phyloP scores from a whole-genome alignment of 2,329 filamentous ascomycete genomes.

The Talaromyces rugulosus region DNA sequence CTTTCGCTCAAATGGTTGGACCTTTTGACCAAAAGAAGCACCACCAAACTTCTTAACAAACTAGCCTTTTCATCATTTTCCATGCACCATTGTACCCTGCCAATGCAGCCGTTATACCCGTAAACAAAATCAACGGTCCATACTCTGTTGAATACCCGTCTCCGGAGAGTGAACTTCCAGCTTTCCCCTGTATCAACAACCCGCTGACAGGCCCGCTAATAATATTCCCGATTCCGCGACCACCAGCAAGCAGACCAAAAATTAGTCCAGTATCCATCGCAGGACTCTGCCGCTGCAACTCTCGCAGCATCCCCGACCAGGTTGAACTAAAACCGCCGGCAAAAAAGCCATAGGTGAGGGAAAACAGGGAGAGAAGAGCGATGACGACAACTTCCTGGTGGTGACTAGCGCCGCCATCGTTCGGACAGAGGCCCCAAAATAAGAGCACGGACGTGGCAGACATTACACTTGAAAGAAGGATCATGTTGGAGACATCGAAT shows the following conservation, averaged over 20 bases:
- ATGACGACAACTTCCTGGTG: background rate
- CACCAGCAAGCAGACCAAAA: constrained; percentile 8
- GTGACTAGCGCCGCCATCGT: background rate
- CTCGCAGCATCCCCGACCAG: constrained; percentile 50
- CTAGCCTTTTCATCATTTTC: background rate
- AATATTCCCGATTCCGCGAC: constrained; percentile 9
- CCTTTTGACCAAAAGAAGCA: background rate
- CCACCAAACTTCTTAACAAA: background rate
- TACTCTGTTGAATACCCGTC: constrained; percentile 5
- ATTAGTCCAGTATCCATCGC: constrained; percentile 7
- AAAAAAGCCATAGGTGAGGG: constrained; percentile 61
- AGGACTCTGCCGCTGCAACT: background rate
- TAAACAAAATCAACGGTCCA: constrained; percentile 11
- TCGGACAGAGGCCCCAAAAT: constrained; percentile 56
- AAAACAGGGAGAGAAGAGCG: constrained; percentile 56
- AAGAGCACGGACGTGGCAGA: constrained; percentile 55
- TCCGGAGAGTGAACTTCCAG: background rate
- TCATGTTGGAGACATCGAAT: constrained; percentile 25
- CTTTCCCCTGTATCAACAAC: constrained; percentile 1
- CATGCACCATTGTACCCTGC: background rate
- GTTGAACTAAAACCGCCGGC: constrained; percentile 61
- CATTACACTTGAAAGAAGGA: constrained; percentile 50
- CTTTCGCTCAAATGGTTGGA: background rate
- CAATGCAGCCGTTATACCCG: constrained; percentile 1
- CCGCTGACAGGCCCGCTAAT: constrained; percentile 10